Evolutionary conservation across 225 moss, liverwort and hornwort genomes (phyloP).

Genomic region (Takakia lepidozioides): DNA sequence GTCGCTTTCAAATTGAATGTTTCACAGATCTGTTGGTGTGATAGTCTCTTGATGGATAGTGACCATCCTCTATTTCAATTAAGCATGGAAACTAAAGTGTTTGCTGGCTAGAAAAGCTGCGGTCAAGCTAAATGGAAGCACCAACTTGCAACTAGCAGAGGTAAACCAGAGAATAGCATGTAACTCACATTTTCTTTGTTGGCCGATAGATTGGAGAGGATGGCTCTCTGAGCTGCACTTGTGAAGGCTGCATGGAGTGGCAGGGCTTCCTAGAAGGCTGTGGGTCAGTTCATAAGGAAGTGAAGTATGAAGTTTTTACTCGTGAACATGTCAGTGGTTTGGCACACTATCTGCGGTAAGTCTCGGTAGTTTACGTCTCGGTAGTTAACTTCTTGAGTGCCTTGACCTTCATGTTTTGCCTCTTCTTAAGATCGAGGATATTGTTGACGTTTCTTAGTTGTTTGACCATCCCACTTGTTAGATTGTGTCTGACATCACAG

Average conservation of each 20-base stretch:
- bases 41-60: too few species aligned
- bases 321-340: constrained; percentile 60
- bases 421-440: background rate
- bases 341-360: constrained; percentile 60
- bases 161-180: too few species aligned
- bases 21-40: too few species aligned
- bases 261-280: constrained; percentile 57
- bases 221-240: constrained; percentile 61
- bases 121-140: too few species aligned
- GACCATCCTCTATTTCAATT: too few species aligned
- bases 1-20: too few species aligned
- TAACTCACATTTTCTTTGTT: too few species aligned
- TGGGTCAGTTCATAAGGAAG: constrained; percentile 30
- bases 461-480: too few species aligned
- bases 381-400: background rate
- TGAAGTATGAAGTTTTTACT: constrained; percentile 90
- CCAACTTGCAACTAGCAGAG: too few species aligned
- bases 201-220: constrained; percentile 66
- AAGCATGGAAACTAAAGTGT: too few species aligned
- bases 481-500: background rate
- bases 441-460: too few species aligned
- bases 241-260: constrained; percentile 60
- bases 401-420: background rate
- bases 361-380: background rate
- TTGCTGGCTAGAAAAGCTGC: too few species aligned